Base-by-base conservation (phyloP, 2,329 filamentous ascomycete species). In the Trichoderma harzianum region DNA sequence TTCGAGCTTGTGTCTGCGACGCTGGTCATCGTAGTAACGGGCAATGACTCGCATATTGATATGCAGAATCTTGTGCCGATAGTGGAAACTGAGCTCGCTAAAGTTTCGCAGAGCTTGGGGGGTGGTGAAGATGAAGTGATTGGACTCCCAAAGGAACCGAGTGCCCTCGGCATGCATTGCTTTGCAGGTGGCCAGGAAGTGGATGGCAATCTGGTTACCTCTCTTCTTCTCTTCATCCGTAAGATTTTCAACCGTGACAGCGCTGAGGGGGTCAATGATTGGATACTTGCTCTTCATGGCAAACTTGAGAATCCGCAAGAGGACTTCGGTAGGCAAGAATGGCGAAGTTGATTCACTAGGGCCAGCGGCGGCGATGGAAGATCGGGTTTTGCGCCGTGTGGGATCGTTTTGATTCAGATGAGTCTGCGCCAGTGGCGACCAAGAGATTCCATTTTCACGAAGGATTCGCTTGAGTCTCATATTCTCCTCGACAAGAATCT, bases 41-140 rank as follows among this genome's bases (percentile, higher is more conserved):
- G 86, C 87, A 72, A 89, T 84, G 75, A 89, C 79, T 55, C 87
- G 86, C 53, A 89, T 79, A 32, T 81, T 88, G 75, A 87, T 78
- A 70, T 84, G 79, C 28, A 81, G 80, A 69, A 89, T 82, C 12
- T 79, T 77, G 36, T 82, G 77, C 18, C 87, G 85, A 70, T 83
- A 83, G 5, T 78, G 71, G 12, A 81, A 71, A 58, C 82, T 79
- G 43, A 89, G 78, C 34, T 86, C 84, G 62, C 82, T 79, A 74
- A 89, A 88, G 63, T 84, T 82, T 51, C 82, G 82, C 6, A 89
- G 78, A 3, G 86, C 82, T 47, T 84, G 81, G 30, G 83, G 83
- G n/a, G 81, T 85, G 0, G 87, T 89, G 78, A 89, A 89, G 28
- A 84, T 78, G 74, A 89, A 89, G 0, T 79, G 78, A 76, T 89